These are phyloP conservation scores for Neurospora discreta DNA, from an alignment of 495 filamentous ascomycete species.

Conservation along the genomic window DNA sequence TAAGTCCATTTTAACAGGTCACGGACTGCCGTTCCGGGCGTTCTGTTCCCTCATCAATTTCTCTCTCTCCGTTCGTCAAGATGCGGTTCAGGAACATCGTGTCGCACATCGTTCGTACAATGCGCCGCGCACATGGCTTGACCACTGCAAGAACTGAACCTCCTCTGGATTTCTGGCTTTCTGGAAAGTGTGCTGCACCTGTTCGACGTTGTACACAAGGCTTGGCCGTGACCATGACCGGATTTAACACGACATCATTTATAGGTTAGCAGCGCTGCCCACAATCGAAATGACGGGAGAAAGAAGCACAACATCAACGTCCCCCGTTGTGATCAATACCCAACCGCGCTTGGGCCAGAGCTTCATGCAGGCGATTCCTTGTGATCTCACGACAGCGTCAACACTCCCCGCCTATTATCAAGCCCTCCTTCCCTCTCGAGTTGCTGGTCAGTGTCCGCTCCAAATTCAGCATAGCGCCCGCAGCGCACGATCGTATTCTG, in stretches of 20 bases:
- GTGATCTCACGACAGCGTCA: background rate
- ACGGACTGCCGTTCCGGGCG: background rate
- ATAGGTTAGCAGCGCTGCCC: background rate
- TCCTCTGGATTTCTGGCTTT: background rate
- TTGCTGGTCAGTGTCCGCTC: background rate
- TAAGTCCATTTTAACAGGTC: background rate
- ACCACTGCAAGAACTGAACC: background rate
- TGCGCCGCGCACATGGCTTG: background rate
- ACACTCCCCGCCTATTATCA: background rate
- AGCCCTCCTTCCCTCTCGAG: background rate
- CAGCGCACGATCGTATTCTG: background rate
- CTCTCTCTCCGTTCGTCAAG: too few relatives aligned
- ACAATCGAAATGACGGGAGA: background rate
- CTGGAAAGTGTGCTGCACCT: background rate
- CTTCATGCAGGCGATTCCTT: background rate
- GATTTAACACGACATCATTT: background rate
- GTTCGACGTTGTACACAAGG: background rate
- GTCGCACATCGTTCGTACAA: background rate
- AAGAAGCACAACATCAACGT: background rate
- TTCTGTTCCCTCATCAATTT: background rate
- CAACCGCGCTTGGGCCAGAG: background rate
- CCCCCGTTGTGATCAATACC: background rate
- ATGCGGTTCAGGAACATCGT: background rate
- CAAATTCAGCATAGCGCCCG: background rate
- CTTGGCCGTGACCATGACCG: background rate